phyloP scores from a whole-genome alignment of 2,329 filamentous ascomycete genomes.

The Microdochium paspali region DNA sequence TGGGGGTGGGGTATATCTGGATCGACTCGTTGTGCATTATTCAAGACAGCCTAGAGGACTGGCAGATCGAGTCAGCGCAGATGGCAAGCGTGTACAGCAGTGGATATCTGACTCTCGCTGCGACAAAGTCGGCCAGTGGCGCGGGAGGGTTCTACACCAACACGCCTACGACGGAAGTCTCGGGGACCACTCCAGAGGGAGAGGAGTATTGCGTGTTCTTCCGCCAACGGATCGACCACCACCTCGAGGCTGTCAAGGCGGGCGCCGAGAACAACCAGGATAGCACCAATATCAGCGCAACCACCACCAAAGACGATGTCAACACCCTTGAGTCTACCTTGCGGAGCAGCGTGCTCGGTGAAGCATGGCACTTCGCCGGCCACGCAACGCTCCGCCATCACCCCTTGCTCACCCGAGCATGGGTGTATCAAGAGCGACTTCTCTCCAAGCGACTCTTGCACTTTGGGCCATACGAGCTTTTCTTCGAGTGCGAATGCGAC shows the following conservation, averaged over 20 bases:
- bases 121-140: constrained; percentile 3
- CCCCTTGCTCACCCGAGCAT: constrained; percentile 4
- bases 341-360: too few species aligned
- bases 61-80: constrained; percentile 6
- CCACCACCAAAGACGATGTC: neutral
- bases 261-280: neutral
- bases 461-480: constrained; percentile 4
- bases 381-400: constrained; percentile 1
- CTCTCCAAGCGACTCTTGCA: constrained; percentile 3
- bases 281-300: neutral
- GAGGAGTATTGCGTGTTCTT: constrained; percentile 2
- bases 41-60: constrained; percentile 6
- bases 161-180: neutral
- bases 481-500: constrained; percentile 3
- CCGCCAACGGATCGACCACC: constrained; percentile 3
- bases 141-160: constrained; percentile 1
- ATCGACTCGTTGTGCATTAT: constrained; percentile 8
- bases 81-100: constrained; percentile 10
- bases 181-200: constrained; percentile 1
- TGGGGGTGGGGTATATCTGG: constrained; percentile 5
- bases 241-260: neutral
- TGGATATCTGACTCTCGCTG: constrained; percentile 6
- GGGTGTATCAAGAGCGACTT: constrained; percentile 6
- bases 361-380: neutral
- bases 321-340: neutral